A percentile compares a stretch with the other conserved stretches of the same genome.
These are phyloP conservation scores for Dryas integrifolia DNA, from an alignment of 331 rosid genomes.

Conservation along the genomic window DNA sequence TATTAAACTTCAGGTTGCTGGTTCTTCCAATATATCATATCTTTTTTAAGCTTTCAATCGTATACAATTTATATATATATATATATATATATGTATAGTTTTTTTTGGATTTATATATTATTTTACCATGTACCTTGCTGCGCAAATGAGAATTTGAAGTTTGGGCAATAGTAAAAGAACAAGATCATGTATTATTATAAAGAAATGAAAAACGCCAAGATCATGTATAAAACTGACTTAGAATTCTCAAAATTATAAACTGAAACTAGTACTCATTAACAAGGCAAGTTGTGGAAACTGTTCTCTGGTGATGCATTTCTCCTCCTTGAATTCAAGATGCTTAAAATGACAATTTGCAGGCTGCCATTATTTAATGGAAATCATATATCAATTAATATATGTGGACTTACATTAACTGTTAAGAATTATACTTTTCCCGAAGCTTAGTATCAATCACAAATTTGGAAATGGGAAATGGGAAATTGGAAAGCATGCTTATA, in stretches of 20 bases:
- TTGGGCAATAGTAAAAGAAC: neutral
- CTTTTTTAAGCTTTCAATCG: no score
- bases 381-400: neutral
- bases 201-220: neutral
- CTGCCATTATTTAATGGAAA: neutral
- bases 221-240: neutral
- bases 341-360: neutral
- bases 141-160: neutral
- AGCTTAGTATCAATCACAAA: neutral
- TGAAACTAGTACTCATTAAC: neutral
- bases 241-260: neutral
- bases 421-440: neutral
- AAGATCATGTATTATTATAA: neutral
- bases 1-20: conserved; percentile 72
- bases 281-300: neutral
- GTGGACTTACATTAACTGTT: neutral
- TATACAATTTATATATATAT: neutral
- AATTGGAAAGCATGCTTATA: neutral
- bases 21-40: conserved; percentile 9
- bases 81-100: neutral
- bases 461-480: neutral
- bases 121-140: neutral
- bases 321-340: conserved; percentile 2
- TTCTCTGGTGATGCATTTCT: neutral
- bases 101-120: conserved; percentile 5